A percentile compares a stretch with the other conserved stretches of the same genome.
Evolutionary conservation across 768 basidiomycete species (phyloP).

Genomic region (Daedalea quercina): DNA sequence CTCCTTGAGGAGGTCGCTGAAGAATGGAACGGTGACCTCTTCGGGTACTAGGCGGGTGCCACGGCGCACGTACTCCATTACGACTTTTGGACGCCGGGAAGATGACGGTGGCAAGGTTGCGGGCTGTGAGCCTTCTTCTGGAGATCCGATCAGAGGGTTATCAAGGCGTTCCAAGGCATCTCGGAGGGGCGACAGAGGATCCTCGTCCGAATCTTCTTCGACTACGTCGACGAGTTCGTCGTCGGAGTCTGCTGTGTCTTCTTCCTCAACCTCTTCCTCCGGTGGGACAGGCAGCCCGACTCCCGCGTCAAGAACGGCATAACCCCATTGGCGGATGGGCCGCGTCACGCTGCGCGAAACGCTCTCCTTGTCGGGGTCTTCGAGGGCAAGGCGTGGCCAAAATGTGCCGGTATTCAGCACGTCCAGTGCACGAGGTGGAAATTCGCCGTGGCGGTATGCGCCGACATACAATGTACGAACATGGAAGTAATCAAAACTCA

Average conservation of each 20-base stretch:
- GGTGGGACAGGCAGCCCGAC: conserved; percentile 36
- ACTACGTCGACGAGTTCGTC: conserved; percentile 51
- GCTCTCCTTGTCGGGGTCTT: conserved; percentile 69
- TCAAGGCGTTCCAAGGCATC: conserved; percentile 60
- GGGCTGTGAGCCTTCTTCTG: conserved; percentile 23
- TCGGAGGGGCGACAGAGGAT: conserved; percentile 63
- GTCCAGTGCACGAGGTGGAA: conserved; percentile 56
- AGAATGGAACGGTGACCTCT: conserved; percentile 41
- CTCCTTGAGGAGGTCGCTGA: conserved; percentile 41
- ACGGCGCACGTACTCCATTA: conserved; percentile 60
- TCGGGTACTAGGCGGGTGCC: conserved; percentile 61
- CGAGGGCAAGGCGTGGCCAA: conserved; percentile 72
- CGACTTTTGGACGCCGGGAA: conserved; percentile 17
- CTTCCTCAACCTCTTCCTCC: conserved; percentile 17
- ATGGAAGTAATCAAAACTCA: background rate
- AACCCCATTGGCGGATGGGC: conserved; percentile 57
- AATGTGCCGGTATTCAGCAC: conserved; percentile 53
- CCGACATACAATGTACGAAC: conserved; percentile 48
- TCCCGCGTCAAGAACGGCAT: conserved; percentile 61
- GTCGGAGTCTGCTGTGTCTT: conserved; percentile 39
- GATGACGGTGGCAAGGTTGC: conserved; percentile 17
- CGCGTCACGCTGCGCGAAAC: conserved; percentile 57
- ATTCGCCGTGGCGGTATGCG: conserved; percentile 54
- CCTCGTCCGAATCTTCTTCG: conserved; percentile 24
- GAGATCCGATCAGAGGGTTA: conserved; percentile 28